Evolutionary conservation across 169 alveolate species (phyloP).

Genomic region (Plasmodium falciparum): DNA sequence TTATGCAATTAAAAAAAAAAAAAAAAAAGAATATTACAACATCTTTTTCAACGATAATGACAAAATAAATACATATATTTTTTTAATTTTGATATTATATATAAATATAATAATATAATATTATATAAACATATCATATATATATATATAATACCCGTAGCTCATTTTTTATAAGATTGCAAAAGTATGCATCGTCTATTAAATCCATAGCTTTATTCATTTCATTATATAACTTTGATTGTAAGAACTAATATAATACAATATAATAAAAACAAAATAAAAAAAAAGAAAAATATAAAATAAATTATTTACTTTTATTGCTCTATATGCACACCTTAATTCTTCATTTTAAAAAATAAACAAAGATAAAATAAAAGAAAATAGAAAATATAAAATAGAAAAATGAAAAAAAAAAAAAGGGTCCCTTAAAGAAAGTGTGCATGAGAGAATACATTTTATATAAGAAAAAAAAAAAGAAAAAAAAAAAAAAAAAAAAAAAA

Average conservation of each 20-base stretch:
- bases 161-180: constrained; percentile 39
- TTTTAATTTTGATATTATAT: not conserved
- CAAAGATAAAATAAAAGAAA: no score
- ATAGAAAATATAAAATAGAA: no score
- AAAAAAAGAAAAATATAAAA: constrained; percentile 2
- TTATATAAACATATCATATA: not conserved
- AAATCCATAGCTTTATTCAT: not conserved
- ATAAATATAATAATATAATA: not conserved
- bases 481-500: no score
- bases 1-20: no score
- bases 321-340: constrained; percentile 12
- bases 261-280: not conserved
- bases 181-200: constrained; percentile 66
- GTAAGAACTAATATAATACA: not conserved
- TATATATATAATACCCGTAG: constrained; percentile 21
- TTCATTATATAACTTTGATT: constrained; percentile 26
- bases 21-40: no score
- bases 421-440: not conserved
- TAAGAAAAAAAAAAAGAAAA: no score
- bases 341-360: no score
- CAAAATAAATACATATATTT: not conserved
- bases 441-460: not conserved
- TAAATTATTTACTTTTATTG: not conserved
- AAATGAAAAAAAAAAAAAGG: not conserved
- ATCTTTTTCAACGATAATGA: no score